Evolutionary conservation across 2,329 filamentous ascomycete genomes (phyloP), one percentile per base, ranked within the genome.

Genomic region (Hymenoscyphus repandus): DNA sequence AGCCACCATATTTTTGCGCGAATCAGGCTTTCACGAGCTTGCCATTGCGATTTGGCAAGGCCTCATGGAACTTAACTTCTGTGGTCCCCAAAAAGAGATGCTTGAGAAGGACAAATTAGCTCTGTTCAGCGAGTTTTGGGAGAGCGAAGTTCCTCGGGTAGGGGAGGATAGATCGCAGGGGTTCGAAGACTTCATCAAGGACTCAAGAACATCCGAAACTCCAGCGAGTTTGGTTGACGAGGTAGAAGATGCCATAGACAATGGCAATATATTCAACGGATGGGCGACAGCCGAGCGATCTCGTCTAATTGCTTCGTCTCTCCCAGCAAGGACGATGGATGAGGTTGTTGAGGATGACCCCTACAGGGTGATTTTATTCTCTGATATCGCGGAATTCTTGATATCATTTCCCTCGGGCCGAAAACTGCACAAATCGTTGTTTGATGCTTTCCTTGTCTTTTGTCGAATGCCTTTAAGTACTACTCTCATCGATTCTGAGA

Each of bases 1-100:
- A 37, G 66, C 85, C n/a, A 92, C 88, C 0, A 68, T 80, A 2
- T 86, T 93, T 62, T 74, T 92, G 30, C 75, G 82, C 40, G 85
- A 95, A 63, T 75, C 86, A 41, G 92, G 92, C 0, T 96, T 86
- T 63, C 72, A 76, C 40, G 92, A 96, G 64, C 72, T 88, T 30
- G 85, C 89, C 1, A 72, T 88, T 2, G 89, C 85, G 9, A 75
- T 86, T 5, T 96, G 92, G 90, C 92, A 97, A 69, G 87, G 82
- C 5, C 61, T 87, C 1, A 69, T 96, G 0, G 92, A 96, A 63
- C 73, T 86, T 47, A 82, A 80, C 15, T 78, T 90, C 52, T 82
- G 81, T 42, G 73, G 74, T 2, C 82, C 86, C 2, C 46, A 60
- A 3, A 49, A 63, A 5, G 42, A 62, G 37, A 57, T 60, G 1